Conservation (phyloP, 2,329 filamentous ascomycete genomes). For the Aspergillus sp. region DNA sequence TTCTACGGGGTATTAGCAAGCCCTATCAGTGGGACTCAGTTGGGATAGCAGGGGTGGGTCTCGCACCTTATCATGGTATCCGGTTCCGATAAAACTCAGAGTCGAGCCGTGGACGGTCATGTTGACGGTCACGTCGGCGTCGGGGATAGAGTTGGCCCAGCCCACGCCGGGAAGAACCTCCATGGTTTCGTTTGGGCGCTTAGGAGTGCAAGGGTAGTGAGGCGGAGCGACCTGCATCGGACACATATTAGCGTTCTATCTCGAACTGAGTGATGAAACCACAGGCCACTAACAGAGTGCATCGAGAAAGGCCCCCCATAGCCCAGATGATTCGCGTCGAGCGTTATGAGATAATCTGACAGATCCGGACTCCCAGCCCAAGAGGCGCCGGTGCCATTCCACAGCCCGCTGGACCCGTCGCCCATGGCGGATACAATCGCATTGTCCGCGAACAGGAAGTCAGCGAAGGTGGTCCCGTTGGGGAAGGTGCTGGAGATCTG, state of each 20-base stretch:
- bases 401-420: background rate
- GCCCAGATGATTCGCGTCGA: background rate
- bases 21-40: background rate
- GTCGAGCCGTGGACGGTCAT: background rate
- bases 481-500: background rate
- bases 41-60: background rate
- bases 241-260: background rate
- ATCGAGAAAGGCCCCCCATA: background rate
- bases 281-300: background rate
- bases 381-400: background rate
- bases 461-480: background rate
- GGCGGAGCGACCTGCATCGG: background rate
- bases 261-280: background rate
- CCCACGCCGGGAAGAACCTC: background rate
- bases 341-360: background rate
- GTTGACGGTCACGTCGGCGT: background rate
- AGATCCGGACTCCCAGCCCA: background rate
- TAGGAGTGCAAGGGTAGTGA: background rate
- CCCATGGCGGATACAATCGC: background rate
- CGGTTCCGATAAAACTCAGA: background rate
- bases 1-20: background rate
- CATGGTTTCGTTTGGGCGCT: background rate
- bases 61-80: background rate
- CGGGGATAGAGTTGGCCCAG: background rate
- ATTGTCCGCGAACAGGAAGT: background rate